Percentiles rank a stretch among this genome's conserved stretches.
Conservation (phyloP, 176 grass and related monocot species). For the Oryza glaberrima region DNA sequence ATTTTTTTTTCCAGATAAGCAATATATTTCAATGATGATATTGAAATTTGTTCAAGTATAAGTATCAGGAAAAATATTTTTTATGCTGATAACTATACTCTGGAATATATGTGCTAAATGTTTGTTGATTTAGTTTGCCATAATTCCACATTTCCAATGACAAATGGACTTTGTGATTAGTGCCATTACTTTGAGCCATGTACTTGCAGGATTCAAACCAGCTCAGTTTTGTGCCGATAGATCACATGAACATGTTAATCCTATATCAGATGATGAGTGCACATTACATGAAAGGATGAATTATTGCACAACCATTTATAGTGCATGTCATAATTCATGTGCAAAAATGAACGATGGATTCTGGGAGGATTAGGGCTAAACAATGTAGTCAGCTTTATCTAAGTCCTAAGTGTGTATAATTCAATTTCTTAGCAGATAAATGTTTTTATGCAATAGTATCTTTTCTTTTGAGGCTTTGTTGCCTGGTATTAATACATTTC, state of each 20-base stretch:
- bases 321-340: conserved; percentile 10
- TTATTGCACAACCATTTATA: conserved; percentile 7
- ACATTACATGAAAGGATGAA: conserved; percentile 10
- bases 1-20: not conserved
- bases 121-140: conserved; percentile 10
- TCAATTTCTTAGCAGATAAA: conserved; percentile 31
- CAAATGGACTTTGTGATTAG: not conserved
- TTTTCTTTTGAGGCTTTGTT: conserved; percentile 13
- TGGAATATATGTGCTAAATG: conserved; percentile 27
- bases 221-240: not conserved
- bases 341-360: not conserved
- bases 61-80: conserved; percentile 17
- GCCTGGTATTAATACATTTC: conserved; percentile 36
- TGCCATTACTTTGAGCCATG: conserved; percentile 15
- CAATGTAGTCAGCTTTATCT: conserved; percentile 23
- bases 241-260: conserved; percentile 19
- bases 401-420: conserved; percentile 7
- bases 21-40: conserved; percentile 25
- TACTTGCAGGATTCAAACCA: conserved; percentile 8
- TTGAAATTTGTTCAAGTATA: conserved; percentile 39
- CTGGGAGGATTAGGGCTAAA: conserved; percentile 29
- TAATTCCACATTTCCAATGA: conserved; percentile 1
- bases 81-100: conserved; percentile 3
- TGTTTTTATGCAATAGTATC: not conserved
- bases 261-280: conserved; percentile 16